phyloP scores from a whole-genome alignment of 2,329 filamentous ascomycete genomes.

The Cercospora citrullina region DNA sequence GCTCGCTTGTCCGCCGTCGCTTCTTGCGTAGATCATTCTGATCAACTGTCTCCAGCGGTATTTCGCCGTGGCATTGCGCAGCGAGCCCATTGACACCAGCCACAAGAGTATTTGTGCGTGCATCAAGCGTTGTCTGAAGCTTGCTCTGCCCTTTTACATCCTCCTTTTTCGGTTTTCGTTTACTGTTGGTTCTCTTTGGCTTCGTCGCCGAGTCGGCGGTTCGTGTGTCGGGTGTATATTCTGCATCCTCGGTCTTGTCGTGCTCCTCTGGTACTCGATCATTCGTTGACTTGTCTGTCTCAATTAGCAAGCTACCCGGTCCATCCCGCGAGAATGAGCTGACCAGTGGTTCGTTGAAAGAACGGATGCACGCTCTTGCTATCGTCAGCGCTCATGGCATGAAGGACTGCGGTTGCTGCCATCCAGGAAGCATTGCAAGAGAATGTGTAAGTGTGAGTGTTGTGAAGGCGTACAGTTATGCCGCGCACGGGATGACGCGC shows the following conservation, averaged over 20 bases:
- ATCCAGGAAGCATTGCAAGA: constrained; percentile 20
- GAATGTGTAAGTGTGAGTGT: background rate
- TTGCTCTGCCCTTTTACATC: constrained; percentile 24
- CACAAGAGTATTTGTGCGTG: constrained; percentile 29
- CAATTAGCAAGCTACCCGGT: constrained; percentile 7
- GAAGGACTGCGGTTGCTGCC: constrained; percentile 26
- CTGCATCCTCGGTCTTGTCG: constrained; percentile 1
- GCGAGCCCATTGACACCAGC: background rate
- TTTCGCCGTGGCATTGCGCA: background rate
- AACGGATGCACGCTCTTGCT: constrained; percentile 36
- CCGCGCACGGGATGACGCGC: constrained; percentile 3
- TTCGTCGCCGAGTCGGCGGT: constrained; percentile 9
- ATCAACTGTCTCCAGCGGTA: background rate
- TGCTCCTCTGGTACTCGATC: background rate
- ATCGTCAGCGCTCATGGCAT: constrained; percentile 32
- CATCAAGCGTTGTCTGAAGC: constrained; percentile 35
- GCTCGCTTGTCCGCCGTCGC: constrained; percentile 40
- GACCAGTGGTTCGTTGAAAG: constrained; percentile 30
- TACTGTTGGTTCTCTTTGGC: constrained; percentile 22
- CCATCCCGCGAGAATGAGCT: background rate
- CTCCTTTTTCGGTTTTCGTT: constrained; percentile 21
- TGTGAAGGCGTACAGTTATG: background rate
- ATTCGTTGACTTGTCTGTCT: constrained; percentile 4
- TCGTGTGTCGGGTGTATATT: background rate
- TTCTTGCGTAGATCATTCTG: constrained; percentile 40